Base-by-base conservation (phyloP, 2,329 filamentous ascomycete genomes). In the Trichoderma sp. region DNA sequence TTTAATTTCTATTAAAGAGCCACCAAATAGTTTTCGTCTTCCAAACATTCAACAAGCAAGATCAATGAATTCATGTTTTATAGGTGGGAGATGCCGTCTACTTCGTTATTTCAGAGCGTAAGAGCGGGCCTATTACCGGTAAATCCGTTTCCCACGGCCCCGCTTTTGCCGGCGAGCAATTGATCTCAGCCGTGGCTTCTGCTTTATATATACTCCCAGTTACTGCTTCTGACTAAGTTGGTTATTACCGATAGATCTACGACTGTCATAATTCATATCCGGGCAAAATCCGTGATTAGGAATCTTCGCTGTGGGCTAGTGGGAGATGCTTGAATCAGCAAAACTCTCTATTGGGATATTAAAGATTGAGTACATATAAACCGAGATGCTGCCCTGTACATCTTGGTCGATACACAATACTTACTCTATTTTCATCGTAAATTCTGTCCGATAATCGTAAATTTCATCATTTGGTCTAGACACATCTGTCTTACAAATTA, bases 71-170 rank as follows among this genome's bases (percentile, higher is more conserved):
- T 27, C 19, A 33, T 7, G n/a, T 29, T 47, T 35, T 47, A 31
- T 66, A n/a, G 16, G 37, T 49, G 63, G 53, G 63, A 29, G 47
- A 3, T 27, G 13, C 21, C 53, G 24, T 57, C n/a, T 58, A 33
- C 63, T 47, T 58, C 63, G 63, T 66, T 47, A 35, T 29, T 19
- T 24, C 1, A 31, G 40, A 14, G 27, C 14, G 21, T 24, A 2
- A 31, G 40, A 14, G 27, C 14, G 21, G 11, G n/a, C 29, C 55
- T 67, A 67, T 33, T 52, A 29, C 64, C 64, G 64, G 21, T 67
- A 67, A 67, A 31, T 67, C 64, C 64, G 43, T 52, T 33, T 67
- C 19, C 64, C 64, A 67, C 64, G 64, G 64, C 64, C 64, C 64
- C 64, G 52, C 64, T 40, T 5, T 5, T 49, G 63, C 35, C 29